Evolutionary conservation across 352 stramenopile genomes (phyloP).

Genomic region (Phytophthora citrophthora): DNA sequence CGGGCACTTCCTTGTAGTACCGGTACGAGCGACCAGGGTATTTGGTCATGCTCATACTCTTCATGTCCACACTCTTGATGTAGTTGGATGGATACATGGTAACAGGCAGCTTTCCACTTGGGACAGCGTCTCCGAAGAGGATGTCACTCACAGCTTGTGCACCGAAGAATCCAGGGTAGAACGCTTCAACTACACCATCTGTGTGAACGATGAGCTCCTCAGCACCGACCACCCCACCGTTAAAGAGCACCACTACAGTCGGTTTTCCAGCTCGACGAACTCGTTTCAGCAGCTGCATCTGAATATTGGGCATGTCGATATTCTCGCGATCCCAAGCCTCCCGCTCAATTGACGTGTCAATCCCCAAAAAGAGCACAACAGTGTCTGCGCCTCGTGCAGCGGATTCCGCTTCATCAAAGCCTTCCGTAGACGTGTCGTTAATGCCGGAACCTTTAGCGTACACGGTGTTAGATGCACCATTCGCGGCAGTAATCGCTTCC

Average conservation of each 20-base stretch:
- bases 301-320: constrained; percentile 72
- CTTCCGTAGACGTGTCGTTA: constrained; percentile 66
- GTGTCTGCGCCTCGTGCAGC: constrained; percentile 46
- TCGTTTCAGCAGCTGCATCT: constrained; percentile 76
- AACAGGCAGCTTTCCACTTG: constrained; percentile 83
- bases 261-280: constrained; percentile 65
- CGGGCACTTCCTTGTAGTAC: constrained; percentile 89
- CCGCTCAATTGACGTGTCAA: constrained; percentile 81
- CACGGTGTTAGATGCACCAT: constrained; percentile 47
- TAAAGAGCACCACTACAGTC: constrained; percentile 88
- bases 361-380: constrained; percentile 84
- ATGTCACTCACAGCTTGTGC: constrained; percentile 81
- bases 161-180: constrained; percentile 87
- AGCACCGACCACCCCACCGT: constrained; percentile 83
- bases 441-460: constrained; percentile 58
- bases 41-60: constrained; percentile 91
- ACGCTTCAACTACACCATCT: constrained; percentile 75
- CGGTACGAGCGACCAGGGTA: constrained; percentile 91
- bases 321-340: constrained; percentile 79
- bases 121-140: constrained; percentile 84
- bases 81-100: constrained; percentile 90
- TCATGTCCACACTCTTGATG: constrained; percentile 76
- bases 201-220: constrained; percentile 76
- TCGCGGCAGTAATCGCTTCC: constrained; percentile 59
- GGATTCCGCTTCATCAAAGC: constrained; percentile 58